A percentile compares a stretch with the other conserved stretches of the same genome.
Evolutionary conservation across 78 protist genomes (phyloP).

Genomic region (Cavenderia fasciculata): DNA sequence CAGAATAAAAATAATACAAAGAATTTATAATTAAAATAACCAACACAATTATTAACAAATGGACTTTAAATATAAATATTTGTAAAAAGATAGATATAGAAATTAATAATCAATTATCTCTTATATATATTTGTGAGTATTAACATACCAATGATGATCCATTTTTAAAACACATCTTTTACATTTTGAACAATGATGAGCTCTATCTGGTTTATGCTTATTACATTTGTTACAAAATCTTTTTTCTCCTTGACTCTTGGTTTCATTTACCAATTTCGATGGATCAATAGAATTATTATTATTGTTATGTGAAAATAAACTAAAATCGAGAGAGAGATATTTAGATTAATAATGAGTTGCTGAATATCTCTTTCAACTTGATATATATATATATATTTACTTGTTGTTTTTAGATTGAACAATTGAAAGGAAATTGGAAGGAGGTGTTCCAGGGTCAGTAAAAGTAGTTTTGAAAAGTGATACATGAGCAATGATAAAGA

Average conservation of each 20-base stretch:
- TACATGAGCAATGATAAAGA: slow-evolving; percentile 29
- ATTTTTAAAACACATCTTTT: slow-evolving; percentile 78
- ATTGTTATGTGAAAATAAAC: not conserved
- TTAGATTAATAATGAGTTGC: not conserved
- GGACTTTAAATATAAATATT: slow-evolving; percentile 48
- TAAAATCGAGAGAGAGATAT: not conserved
- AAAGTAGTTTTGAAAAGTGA: slow-evolving; percentile 44
- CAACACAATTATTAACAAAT: slow-evolving; percentile 81
- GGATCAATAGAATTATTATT: not conserved
- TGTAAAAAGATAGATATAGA: not conserved
- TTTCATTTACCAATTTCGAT: slow-evolving; percentile 25
- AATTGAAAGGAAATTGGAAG: slow-evolving; percentile 41
- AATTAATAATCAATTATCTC: too few species aligned
- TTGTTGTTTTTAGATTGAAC: too few species aligned
- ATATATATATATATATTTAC: not conserved
- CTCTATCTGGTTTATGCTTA: slow-evolving; percentile 53
- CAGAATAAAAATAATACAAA: slow-evolving; percentile 66
- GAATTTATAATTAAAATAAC: slow-evolving; percentile 76
- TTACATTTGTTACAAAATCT: slow-evolving; percentile 56
- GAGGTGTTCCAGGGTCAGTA: slow-evolving; percentile 64
- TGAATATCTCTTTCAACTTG: not conserved
- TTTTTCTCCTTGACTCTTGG: slow-evolving; percentile 26
- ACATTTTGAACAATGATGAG: slow-evolving; percentile 78
- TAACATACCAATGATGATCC: slow-evolving; percentile 83
- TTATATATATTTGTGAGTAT: not conserved